A percentile compares a stretch with the other conserved stretches of the same genome.
These are phyloP conservation scores for Naganishia sp. DNA, from an alignment of 1,284 basidiomycete genomes.

Conservation along the genomic window DNA sequence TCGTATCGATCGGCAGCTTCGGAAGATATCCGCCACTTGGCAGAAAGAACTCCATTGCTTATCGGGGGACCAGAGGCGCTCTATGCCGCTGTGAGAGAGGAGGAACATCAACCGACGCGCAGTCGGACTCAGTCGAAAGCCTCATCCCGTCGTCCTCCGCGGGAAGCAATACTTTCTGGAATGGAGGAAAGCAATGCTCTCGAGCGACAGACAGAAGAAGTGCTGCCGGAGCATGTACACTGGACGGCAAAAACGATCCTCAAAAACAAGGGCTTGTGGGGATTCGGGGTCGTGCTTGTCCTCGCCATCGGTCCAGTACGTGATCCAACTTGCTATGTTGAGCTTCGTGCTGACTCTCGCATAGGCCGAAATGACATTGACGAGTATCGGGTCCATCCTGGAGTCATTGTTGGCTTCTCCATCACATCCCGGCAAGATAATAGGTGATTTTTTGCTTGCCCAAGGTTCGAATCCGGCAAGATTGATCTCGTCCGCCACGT, in stretches of 20 bases:
- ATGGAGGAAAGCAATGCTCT: conserved; percentile 40
- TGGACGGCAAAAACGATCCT: conserved; percentile 46
- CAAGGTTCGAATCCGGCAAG: conserved; percentile 19
- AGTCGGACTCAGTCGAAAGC: conserved; percentile 35
- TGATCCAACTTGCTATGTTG: background rate
- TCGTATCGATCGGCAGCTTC: conserved; percentile 23
- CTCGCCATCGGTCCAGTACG: conserved; percentile 51
- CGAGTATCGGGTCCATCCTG: conserved; percentile 52
- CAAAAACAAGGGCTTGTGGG: conserved; percentile 51
- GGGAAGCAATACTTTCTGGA: conserved; percentile 6
- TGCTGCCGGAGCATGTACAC: conserved; percentile 33
- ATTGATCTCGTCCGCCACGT: conserved; percentile 14
- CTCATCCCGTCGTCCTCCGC: conserved; percentile 12
- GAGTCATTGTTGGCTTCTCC: conserved; percentile 46
- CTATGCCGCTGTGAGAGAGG: conserved; percentile 44
- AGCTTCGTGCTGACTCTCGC: background rate
- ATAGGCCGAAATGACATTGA: conserved; percentile 51
- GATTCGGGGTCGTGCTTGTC: conserved; percentile 47
- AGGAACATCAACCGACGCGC: conserved; percentile 33
- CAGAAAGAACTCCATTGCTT: conserved; percentile 38
- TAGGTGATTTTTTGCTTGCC: conserved; percentile 6
- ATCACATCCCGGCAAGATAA: conserved; percentile 5
- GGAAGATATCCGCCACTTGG: conserved; percentile 23
- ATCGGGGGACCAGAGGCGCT: conserved; percentile 49
- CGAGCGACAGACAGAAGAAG: conserved; percentile 6